A percentile compares a stretch with the other conserved stretches of the same genome.
phyloP scores from a whole-genome alignment of 2,329 filamentous ascomycete species.

The Penicillium sp. region DNA sequence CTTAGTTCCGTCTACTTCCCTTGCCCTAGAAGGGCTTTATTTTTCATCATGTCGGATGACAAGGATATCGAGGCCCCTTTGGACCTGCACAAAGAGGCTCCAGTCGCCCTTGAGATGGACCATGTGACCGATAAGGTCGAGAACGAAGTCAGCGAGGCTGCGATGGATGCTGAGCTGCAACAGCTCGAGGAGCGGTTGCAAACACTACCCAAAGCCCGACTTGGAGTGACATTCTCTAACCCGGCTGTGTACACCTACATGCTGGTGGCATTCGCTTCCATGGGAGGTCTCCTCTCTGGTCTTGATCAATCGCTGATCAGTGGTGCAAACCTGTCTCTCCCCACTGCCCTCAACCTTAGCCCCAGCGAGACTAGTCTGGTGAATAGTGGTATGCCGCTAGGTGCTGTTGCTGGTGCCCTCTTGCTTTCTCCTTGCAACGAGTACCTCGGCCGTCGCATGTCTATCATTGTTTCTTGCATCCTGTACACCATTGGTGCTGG shows the following conservation, averaged over 20 bases:
- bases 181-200: slow-evolving; percentile 31
- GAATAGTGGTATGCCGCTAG: slow-evolving; percentile 69
- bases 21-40: not conserved
- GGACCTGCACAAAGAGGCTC: slow-evolving; percentile 26
- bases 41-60: slow-evolving; percentile 7
- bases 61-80: slow-evolving; percentile 30
- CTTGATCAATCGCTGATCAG: slow-evolving; percentile 72
- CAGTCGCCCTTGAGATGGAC: slow-evolving; percentile 26
- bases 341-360: slow-evolving; percentile 56
- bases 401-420: slow-evolving; percentile 68
- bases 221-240: slow-evolving; percentile 58
- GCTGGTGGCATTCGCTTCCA: slow-evolving; percentile 69
- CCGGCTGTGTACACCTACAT: slow-evolving; percentile 67
- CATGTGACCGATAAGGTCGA: slow-evolving; percentile 27
- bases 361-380: slow-evolving; percentile 63
- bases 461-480: slow-evolving; percentile 68
- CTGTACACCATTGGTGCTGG: slow-evolving; percentile 70
- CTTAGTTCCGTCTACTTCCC: not conserved
- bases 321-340: slow-evolving; percentile 65
- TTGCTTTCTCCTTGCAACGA: slow-evolving; percentile 68
- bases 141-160: slow-evolving; percentile 27
- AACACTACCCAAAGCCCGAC: slow-evolving; percentile 16
- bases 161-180: slow-evolving; percentile 33
- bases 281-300: slow-evolving; percentile 71
- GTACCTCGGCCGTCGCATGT: slow-evolving; percentile 64